Evolutionary conservation across 148 eudicot genomes (phyloP), one percentile per base, ranked within the genome.

Genomic region (Oxyria digyna): DNA sequence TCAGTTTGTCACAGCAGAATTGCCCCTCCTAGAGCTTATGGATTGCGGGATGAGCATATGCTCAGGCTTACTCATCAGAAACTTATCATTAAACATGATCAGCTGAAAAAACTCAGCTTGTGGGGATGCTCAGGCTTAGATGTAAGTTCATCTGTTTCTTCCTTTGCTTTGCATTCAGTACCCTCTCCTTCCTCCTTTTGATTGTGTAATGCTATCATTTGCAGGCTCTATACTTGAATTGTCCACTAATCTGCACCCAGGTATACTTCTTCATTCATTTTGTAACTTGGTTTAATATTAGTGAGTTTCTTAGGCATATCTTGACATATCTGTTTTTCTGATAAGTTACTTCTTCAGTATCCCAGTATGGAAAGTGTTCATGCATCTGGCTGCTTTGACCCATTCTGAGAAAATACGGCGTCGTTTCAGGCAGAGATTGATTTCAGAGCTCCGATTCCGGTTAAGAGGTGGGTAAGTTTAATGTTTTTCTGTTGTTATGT

Each of bases 121-220:
- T 94, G 97, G 99, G 99, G 99, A 43, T 94, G 99, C 72, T 91
- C 97, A 69, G 96, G 96, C 77, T 85, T 91, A 77, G 96, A 94
- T 79, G 99, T 94, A 80, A 94, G 97, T 68, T 68, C 67, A 42
- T 74, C 29, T 57, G 40, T 33, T 33, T 33, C 37, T 33, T 32
- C 27, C 13, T 27, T 27, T 11, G 14, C 11, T 1, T 55, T 26
- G 63, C 7, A 13, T 55, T 24, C 32, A 55, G 63, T 55, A 26
- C 0, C 23, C 32, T 55, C 63, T 26, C 17, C 32, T 5, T 55
- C 23, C 21, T 54, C 32, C 27, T 24, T 55, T 33, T 7, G 27
- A 2, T 27, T 26, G 17, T 24, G 5, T 12, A 12, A 55, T 55
- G 33, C 35, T 27, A 24, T 12, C 35, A 5, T 33, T n/a, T 77